Evolutionary conservation across 2,329 filamentous ascomycete species (phyloP).

Genomic region (Annulohypoxylon truncatum): DNA sequence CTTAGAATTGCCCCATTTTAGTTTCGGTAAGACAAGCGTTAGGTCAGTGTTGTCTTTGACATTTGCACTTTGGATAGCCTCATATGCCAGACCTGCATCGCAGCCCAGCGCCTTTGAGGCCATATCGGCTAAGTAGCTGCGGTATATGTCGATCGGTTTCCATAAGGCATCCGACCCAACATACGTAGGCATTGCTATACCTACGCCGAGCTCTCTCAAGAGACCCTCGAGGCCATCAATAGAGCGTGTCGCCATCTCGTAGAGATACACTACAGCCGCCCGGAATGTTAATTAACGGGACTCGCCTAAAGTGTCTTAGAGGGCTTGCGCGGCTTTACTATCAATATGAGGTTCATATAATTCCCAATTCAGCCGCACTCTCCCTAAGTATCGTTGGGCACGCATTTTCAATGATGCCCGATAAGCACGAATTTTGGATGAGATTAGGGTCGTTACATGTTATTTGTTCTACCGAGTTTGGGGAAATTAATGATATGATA

Average conservation of each 20-base stretch:
- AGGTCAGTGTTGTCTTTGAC: constrained; percentile 48
- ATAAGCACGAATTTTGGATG: too few relatives aligned
- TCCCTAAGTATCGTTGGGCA: not conserved
- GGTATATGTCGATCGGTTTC: constrained; percentile 49
- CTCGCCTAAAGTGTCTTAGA: not conserved
- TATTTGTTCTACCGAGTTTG: not conserved
- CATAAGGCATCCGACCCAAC: constrained; percentile 35
- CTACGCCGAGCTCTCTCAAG: constrained; percentile 66
- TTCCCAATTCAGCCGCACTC: not conserved
- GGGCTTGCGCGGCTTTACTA: not conserved
- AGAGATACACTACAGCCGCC: constrained; percentile 3
- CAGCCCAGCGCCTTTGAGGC: constrained; percentile 38
- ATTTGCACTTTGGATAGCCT: constrained; percentile 48
- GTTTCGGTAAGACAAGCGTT: constrained; percentile 48
- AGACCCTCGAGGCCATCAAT: constrained; percentile 69
- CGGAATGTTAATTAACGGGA: not conserved
- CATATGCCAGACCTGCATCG: constrained; percentile 44
- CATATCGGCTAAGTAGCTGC: constrained; percentile 45
- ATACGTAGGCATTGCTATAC: constrained; percentile 51
- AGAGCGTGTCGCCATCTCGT: constrained; percentile 65
- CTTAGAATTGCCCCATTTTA: constrained; percentile 42
- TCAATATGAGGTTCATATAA: not conserved
- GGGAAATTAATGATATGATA: constrained; percentile 3
- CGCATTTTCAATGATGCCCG: too few relatives aligned
- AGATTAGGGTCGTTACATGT: not conserved